A percentile compares a stretch with the other conserved stretches of the same genome.
Conservation (phyloP, 2,329 filamentous ascomycete species). For the Epichloe uncinata region DNA sequence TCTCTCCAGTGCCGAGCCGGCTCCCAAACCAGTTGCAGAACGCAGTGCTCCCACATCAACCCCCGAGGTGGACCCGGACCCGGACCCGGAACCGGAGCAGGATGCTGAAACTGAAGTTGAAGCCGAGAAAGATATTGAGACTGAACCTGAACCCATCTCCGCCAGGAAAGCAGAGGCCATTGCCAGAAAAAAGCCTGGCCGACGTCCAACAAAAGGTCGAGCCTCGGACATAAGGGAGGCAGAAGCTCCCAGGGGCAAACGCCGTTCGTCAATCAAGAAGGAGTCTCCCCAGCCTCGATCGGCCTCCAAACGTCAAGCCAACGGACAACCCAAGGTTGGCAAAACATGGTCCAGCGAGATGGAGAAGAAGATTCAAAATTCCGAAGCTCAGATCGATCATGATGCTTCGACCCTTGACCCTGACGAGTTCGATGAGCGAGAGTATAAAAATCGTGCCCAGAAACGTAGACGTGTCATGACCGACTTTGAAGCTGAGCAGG, state of each 20-base stretch:
- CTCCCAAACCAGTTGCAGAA: slow-evolving; percentile 34
- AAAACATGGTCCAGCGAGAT: slow-evolving; percentile 44
- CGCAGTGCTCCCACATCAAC: slow-evolving; percentile 30
- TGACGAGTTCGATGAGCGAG: slow-evolving; percentile 28
- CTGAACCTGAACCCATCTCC: slow-evolving; percentile 17
- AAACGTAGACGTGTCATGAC: slow-evolving; percentile 60
- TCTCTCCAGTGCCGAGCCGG: slow-evolving; percentile 64
- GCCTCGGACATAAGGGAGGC: slow-evolving; percentile 37
- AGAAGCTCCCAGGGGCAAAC: slow-evolving; percentile 33
- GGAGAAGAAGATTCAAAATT: slow-evolving; percentile 27
- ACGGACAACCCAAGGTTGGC: slow-evolving; percentile 47
- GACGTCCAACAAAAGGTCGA: slow-evolving; percentile 33
- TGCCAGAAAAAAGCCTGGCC: slow-evolving; percentile 18
- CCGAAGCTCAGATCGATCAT: slow-evolving; percentile 29
- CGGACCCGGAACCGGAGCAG: slow-evolving; percentile 10
- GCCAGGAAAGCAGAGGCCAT: slow-evolving; percentile 14
- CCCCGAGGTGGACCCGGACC: slow-evolving; percentile 18
- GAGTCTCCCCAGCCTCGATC: slow-evolving; percentile 34
- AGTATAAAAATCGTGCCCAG: slow-evolving; percentile 41
- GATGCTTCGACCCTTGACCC: slow-evolving; percentile 32
- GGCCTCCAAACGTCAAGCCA: slow-evolving; percentile 44
- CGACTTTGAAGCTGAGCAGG: slow-evolving; percentile 47
- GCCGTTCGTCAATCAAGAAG: slow-evolving; percentile 38
- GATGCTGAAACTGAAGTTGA: slow-evolving; percentile 20
- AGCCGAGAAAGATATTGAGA: slow-evolving; percentile 22